A percentile compares a stretch with the other conserved stretches of the same genome.
Conservation (phyloP, 257 asterid genomes). For the Solanum verrucosum region DNA sequence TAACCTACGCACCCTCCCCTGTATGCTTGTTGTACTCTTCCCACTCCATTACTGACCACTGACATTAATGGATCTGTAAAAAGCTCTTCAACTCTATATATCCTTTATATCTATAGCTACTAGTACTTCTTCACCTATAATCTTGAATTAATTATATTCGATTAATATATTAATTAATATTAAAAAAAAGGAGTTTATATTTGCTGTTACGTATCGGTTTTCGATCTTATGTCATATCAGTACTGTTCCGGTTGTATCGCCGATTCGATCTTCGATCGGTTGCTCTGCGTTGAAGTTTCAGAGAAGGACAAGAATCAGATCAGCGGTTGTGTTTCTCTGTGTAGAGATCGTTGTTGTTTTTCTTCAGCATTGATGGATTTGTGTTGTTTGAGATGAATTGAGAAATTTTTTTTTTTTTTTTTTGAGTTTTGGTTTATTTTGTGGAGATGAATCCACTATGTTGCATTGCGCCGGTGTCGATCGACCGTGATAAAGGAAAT, state of each 20-base stretch:
- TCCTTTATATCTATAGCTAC: background rate
- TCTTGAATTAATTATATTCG: background rate
- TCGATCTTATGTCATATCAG: conserved; percentile 40
- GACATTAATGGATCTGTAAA: conserved; percentile 45
- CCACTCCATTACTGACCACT: conserved; percentile 22
- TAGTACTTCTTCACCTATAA: conserved; percentile 13
- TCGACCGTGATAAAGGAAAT: conserved; percentile 64
- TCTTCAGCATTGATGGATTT: conserved; percentile 7
- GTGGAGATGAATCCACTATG: conserved; percentile 84
- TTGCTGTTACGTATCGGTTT: background rate
- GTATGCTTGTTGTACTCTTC: conserved; percentile 6
- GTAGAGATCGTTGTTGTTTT: conserved; percentile 4
- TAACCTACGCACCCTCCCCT: conserved; percentile 48
- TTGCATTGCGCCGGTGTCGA: conserved; percentile 99
- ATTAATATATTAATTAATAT: background rate
- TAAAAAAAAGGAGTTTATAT: background rate
- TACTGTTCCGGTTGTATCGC: conserved; percentile 25
- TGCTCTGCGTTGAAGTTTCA: conserved; percentile 7
- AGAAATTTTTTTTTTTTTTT: background rate
- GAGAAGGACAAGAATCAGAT: background rate
- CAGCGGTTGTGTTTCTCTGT: background rate
- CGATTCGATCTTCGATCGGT: conserved; percentile 60
- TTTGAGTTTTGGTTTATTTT: background rate
- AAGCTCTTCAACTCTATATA: background rate
- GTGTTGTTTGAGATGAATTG: background rate